Evolutionary conservation across 73 alveolate genomes (phyloP).

Genomic region (Stentor coeruleus): DNA sequence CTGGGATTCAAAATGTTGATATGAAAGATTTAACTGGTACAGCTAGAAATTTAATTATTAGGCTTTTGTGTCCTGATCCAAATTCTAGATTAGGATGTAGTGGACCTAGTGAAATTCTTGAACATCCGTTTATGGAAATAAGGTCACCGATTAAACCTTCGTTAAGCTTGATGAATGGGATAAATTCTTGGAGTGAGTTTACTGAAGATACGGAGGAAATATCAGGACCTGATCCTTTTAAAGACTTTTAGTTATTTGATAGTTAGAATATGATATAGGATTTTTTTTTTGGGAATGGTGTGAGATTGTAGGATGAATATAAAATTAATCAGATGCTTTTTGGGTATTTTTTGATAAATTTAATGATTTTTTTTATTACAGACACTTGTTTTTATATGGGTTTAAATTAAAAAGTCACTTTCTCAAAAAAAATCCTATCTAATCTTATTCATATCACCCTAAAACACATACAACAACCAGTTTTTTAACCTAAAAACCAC

Average conservation of each 20-base stretch:
- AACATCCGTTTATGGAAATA: neutral
- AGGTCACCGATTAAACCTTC: neutral
- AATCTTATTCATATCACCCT: too few species aligned
- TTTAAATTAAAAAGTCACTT: too few species aligned
- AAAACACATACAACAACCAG: too few species aligned
- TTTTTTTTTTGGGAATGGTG: too few species aligned
- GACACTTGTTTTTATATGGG: too few species aligned
- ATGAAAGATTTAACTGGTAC: neutral
- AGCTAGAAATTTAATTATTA: constrained; percentile 10
- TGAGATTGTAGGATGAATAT: too few species aligned
- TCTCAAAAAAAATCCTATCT: too few species aligned
- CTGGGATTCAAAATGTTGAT: constrained; percentile 16
- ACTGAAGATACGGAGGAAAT: neutral
- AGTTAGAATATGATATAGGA: too few species aligned
- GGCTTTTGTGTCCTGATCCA: neutral
- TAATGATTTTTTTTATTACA: too few species aligned
- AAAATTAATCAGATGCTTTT: too few species aligned
- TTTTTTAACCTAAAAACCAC: too few species aligned
- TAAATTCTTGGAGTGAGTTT: constrained; percentile 6
- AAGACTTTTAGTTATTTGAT: constrained; percentile 16
- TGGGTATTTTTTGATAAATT: too few species aligned
- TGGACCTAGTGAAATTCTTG: constrained; percentile 2
- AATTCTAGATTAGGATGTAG: neutral
- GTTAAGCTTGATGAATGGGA: neutral
- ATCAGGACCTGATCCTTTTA: neutral